These are phyloP conservation scores for Penicillium canescens DNA, from an alignment of 495 filamentous ascomycete species.

Conservation along the genomic window DNA sequence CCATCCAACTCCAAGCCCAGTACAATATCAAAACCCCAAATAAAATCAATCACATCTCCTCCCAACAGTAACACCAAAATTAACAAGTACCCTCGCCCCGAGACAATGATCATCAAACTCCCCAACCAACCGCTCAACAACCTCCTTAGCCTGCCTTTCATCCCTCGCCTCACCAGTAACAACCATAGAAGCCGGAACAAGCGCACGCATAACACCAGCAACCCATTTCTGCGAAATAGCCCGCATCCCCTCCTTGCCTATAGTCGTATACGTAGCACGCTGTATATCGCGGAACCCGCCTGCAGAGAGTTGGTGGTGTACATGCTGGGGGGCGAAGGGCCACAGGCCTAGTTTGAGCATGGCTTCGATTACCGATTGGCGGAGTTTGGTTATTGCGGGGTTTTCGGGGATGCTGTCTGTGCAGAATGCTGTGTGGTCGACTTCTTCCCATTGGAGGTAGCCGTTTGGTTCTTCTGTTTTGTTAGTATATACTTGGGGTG, in stretches of 20 bases:
- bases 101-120: conserved; percentile 17
- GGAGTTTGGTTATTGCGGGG: conserved; percentile 9
- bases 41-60: conserved; percentile 9
- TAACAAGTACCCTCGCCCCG: conserved; percentile 16
- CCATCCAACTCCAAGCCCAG: too few species aligned
- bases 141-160: conserved; percentile 7
- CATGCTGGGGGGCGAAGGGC: conserved; percentile 11
- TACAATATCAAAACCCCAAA: not conserved
- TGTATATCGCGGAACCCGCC: conserved; percentile 10
- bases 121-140: conserved; percentile 21
- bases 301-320: conserved; percentile 8
- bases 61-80: conserved; percentile 21
- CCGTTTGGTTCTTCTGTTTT: conserved; percentile 29
- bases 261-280: conserved; percentile 13
- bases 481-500: not conserved
- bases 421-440: conserved; percentile 20
- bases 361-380: conserved; percentile 8
- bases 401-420: conserved; percentile 13
- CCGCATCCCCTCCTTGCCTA: conserved; percentile 13
- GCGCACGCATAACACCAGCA: conserved; percentile 12
- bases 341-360: conserved; percentile 17
- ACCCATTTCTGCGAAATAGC: conserved; percentile 16
- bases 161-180: conserved; percentile 13
- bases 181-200: conserved; percentile 17
- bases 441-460: conserved; percentile 41